phyloP scores from a whole-genome alignment of 345 rosid genomes.

The Eucalyptus paniculata region DNA sequence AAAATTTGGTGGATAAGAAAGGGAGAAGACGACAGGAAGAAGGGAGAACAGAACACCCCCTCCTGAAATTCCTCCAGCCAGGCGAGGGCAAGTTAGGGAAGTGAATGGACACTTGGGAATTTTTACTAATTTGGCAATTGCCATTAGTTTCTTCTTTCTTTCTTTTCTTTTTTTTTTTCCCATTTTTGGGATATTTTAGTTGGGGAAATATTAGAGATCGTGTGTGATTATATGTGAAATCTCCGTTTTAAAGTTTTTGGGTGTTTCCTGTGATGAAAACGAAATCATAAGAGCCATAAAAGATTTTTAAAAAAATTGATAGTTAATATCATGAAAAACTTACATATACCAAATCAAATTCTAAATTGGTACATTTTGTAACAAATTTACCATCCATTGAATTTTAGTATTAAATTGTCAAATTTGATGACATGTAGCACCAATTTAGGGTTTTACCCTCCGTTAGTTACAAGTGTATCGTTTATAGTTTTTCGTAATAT shows the following conservation, averaged over 20 bases:
- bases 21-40: neutral
- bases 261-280: fast-evolving
- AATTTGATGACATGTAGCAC: no score
- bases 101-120: neutral
- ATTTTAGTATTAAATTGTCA: no score
- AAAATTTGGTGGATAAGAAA: neutral
- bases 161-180: neutral
- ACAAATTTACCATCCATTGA: fast-evolving
- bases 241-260: neutral
- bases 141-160: neutral
- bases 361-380: fast-evolving
- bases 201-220: neutral
- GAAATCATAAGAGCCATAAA: neutral
- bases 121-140: neutral
- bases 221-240: neutral
- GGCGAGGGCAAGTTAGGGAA: neutral
- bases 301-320: neutral
- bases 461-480: fast-evolving
- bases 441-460: fast-evolving
- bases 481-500: no score
- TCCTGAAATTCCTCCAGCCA: neutral
- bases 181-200: neutral
- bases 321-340: no score
- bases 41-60: neutral
- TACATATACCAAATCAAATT: no score